These are phyloP conservation scores for Apophysomyces trapeziformis DNA, from an alignment of 371 early-diverging fungal genomes.

Conservation along the genomic window DNA sequence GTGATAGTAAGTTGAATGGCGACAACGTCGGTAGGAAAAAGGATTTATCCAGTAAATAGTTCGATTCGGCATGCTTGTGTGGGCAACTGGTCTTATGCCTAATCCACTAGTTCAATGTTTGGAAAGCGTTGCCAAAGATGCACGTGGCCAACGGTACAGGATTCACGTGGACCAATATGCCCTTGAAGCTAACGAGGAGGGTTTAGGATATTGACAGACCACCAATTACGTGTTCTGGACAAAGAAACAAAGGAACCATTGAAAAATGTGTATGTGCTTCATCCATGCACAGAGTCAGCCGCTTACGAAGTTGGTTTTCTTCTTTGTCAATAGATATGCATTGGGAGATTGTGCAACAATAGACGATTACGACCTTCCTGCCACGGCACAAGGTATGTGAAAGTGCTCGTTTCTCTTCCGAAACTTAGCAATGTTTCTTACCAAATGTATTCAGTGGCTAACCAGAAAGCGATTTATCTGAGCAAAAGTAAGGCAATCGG, in stretches of 20 bases:
- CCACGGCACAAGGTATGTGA: slow-evolving; percentile 69
- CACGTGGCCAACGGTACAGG: slow-evolving; percentile 24
- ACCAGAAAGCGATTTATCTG: slow-evolving; percentile 77
- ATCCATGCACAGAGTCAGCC: neutral
- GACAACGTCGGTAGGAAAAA: neutral
- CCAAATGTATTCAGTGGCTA: slow-evolving; percentile 56
- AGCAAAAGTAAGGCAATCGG: slow-evolving; percentile 36
- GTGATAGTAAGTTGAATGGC: slow-evolving; percentile 30
- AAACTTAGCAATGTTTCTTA: neutral
- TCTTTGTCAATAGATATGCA: slow-evolving; percentile 57
- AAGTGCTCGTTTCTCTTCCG: neutral
- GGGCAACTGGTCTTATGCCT: slow-evolving; percentile 53
- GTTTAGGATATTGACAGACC: slow-evolving; percentile 67
- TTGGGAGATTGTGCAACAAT: slow-evolving; percentile 85
- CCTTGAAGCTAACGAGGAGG: neutral
- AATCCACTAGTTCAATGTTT: slow-evolving; percentile 38
- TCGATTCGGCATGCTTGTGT: slow-evolving; percentile 54
- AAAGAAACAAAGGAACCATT: slow-evolving; percentile 42
- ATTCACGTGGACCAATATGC: neutral
- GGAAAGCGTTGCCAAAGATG: slow-evolving; percentile 23
- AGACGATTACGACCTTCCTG: slow-evolving; percentile 64
- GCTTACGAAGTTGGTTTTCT: slow-evolving; percentile 12
- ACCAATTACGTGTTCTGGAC: slow-evolving; percentile 64
- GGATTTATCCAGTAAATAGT: slow-evolving; percentile 14
- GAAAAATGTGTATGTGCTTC: slow-evolving; percentile 43